Percentiles rank a stretch among this genome's conserved stretches.
Conservation (phyloP, 352 stramenopile genomes). For the Phytophthora colocasiae region DNA sequence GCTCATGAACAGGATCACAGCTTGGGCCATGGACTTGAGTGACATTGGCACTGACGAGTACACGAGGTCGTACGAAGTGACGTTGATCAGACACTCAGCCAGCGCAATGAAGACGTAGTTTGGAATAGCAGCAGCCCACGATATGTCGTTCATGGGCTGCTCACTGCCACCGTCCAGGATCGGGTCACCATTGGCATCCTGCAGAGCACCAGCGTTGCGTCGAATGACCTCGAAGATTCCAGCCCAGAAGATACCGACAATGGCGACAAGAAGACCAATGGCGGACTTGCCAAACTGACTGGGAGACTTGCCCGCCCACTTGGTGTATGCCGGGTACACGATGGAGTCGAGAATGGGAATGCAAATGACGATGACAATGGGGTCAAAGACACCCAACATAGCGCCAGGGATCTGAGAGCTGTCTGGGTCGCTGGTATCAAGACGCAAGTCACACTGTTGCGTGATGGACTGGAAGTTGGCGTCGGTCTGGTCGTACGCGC, state of each 20-base stretch:
- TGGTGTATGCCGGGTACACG: constrained; percentile 49
- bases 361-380: constrained; percentile 47
- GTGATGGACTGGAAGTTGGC: constrained; percentile 80
- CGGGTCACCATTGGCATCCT: constrained; percentile 36
- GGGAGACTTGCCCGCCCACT: constrained; percentile 33
- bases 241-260: constrained; percentile 52
- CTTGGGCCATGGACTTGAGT: constrained; percentile 57
- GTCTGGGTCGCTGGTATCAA: constrained; percentile 42
- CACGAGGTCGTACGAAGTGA: constrained; percentile 66
- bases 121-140: constrained; percentile 53
- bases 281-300: constrained; percentile 47
- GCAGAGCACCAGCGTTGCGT: constrained; percentile 47
- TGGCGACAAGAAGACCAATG: constrained; percentile 36
- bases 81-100: constrained; percentile 68
- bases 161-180: constrained; percentile 52
- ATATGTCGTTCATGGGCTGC: constrained; percentile 68
- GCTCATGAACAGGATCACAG: constrained; percentile 54
- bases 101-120: constrained; percentile 71
- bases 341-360: constrained; percentile 47
- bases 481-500: constrained; percentile 68
- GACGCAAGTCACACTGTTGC: constrained; percentile 70
- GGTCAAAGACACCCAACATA: constrained; percentile 60
- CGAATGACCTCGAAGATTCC: constrained; percentile 63
- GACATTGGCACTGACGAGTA: constrained; percentile 64
- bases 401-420: constrained; percentile 61